These are phyloP conservation scores for Volvariella surrecta DNA, from an alignment of 1,284 basidiomycete genomes.

Conservation along the genomic window DNA sequence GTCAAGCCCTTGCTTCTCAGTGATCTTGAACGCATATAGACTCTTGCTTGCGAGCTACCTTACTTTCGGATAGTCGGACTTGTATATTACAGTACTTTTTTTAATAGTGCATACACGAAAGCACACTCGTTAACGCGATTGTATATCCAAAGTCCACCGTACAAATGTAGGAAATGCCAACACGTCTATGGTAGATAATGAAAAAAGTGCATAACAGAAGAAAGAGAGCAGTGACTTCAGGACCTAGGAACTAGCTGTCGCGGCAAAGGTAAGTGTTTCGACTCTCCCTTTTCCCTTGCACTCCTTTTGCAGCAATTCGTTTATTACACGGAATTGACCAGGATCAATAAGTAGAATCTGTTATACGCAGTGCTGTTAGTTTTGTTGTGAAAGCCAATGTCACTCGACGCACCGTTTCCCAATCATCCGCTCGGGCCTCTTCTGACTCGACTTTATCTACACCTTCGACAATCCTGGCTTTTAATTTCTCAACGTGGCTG, in stretches of 20 bases:
- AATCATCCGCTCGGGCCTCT: conserved; percentile 67
- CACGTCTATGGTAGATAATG: background rate
- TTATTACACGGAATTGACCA: conserved; percentile 82
- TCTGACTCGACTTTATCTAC: conserved; percentile 85
- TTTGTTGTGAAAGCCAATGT: background rate
- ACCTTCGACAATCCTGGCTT: conserved; percentile 64
- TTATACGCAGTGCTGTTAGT: conserved; percentile 6
- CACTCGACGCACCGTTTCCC: conserved; percentile 71
- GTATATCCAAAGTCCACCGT: too few relatives aligned
- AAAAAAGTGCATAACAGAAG: conserved; percentile 10
- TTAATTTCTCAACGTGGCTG: conserved; percentile 66
- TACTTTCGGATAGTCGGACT: conserved; percentile 4
- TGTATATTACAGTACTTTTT: conserved; percentile 3
- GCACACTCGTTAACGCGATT: too few relatives aligned
- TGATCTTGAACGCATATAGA: too few relatives aligned
- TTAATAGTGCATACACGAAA: background rate
- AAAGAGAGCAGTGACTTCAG: conserved; percentile 5
- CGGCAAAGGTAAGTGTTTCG: conserved; percentile 74
- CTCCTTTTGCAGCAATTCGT: conserved; percentile 86
- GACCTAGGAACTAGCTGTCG: conserved; percentile 31
- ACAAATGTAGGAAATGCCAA: too few relatives aligned
- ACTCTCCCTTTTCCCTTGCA: conserved; percentile 80
- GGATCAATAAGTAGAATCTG: conserved; percentile 92
- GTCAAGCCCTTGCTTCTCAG: conserved; percentile 55
- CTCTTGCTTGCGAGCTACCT: background rate